Conservation (phyloP, 2,329 filamentous ascomycete genomes). For the Eutypa lata region DNA sequence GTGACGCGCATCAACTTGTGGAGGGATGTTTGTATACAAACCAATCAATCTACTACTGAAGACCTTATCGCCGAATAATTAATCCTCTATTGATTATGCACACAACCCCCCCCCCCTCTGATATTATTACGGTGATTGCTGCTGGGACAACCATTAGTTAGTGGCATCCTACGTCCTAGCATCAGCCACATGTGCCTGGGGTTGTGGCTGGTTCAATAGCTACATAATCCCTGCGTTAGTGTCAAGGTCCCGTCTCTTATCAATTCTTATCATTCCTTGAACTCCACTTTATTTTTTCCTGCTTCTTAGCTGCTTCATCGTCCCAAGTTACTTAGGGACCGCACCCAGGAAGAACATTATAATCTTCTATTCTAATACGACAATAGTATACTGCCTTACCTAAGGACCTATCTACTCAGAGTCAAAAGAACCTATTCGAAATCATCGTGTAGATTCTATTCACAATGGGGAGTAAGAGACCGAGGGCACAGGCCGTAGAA, state of each 20-base stretch:
- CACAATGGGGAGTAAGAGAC: slow-evolving; percentile 14
- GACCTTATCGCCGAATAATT: too few relatives aligned
- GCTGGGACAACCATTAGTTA: background rate
- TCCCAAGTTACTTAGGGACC: background rate
- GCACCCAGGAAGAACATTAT: too few relatives aligned
- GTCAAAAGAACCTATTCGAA: background rate
- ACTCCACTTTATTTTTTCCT: slow-evolving; percentile 19
- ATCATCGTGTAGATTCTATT: too few relatives aligned
- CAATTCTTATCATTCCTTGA: background rate
- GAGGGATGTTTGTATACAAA: background rate
- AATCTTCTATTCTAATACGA: too few relatives aligned
- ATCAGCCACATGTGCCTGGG: background rate
- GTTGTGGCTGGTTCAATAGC: too few relatives aligned
- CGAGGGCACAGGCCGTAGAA: slow-evolving; percentile 10
- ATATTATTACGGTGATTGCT: background rate
- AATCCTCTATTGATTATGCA: too few relatives aligned
- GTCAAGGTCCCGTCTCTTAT: background rate
- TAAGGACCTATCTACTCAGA: background rate
- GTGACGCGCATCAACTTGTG: background rate
- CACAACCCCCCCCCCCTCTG: too few relatives aligned
- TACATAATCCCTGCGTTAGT: too few relatives aligned
- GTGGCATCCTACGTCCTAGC: background rate
- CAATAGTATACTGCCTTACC: background rate
- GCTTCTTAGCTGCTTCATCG: background rate
- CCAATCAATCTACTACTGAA: too few relatives aligned